Conservation (phyloP, 2,329 filamentous ascomycete species). For the Colletotrichum neosansevieriae region DNA sequence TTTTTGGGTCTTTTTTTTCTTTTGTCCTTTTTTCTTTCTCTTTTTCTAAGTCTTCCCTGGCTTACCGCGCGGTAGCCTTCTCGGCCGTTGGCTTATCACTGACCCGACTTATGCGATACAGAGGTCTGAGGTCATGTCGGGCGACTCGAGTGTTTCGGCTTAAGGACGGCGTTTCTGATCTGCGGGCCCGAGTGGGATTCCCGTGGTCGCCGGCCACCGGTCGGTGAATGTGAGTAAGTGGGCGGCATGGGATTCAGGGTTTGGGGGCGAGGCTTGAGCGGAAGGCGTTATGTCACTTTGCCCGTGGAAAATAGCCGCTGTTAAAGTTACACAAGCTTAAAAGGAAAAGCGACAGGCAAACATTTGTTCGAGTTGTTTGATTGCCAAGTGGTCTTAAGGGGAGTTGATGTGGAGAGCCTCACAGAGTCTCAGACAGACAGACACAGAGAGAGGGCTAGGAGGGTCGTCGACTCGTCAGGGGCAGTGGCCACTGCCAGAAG, state of each 20-base stretch:
- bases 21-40: not conserved
- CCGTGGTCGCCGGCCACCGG: not conserved
- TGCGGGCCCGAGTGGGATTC: constrained; percentile 21
- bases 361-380: constrained; percentile 9
- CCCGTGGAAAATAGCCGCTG: not conserved
- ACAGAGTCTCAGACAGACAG: constrained; percentile 30
- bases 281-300: not conserved
- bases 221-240: too few relatives aligned
- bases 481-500: not conserved
- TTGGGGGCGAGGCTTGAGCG: not conserved
- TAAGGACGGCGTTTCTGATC: constrained; percentile 25
- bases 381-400: constrained; percentile 28
- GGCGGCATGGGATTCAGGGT: too few relatives aligned
- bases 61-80: not conserved
- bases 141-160: constrained; percentile 25
- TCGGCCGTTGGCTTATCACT: not conserved
- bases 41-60: not conserved
- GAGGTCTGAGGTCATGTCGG: constrained; percentile 14
- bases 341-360: not conserved
- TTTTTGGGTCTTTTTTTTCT: not conserved
- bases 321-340: not conserved
- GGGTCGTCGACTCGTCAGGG: not conserved
- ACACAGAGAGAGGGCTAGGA: not conserved
- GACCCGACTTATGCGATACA: not conserved
- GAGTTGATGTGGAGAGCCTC: constrained; percentile 21